Base-by-base conservation (phyloP, 2,329 filamentous ascomycete species). In the Exophiala viscosa region DNA sequence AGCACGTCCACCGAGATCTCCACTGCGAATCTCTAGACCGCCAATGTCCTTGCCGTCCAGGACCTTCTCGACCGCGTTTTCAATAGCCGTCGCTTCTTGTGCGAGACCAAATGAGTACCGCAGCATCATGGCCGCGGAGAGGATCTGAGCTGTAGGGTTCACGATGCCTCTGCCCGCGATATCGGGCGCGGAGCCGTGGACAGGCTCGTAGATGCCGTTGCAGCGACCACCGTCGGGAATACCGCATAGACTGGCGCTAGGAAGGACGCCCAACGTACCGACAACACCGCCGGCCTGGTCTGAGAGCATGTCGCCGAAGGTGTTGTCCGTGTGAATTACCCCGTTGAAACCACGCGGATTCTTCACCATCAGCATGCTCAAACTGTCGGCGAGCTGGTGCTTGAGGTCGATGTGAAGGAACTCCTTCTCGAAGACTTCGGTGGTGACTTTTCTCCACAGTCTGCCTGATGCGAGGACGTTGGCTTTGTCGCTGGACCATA, bases 221-320 rank as follows among this genome's bases (percentile, higher is more conserved):
- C 82, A 79, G 55, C 76, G 65, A 18, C 77, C 81, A 1, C 84
- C 84, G 57, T 87, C 73, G 88, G 96, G 86, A 90, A 97, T 80
- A 96, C 88, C 76, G 96, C 90, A 75, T 90, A 93, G 69, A 96
- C 97, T 84, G 69, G 92, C 93, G 35, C 92, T 97, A 62, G 93
- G 93, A 35, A 93, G 96, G 47, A 99, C 85, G 72, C 93, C 93
- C 61, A 99, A 87, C 75, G 93, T 93, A 72, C 93, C 93, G 67
- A 99, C 97, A 65, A 99, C 82, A 78, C 93, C 93, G 67, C 93
- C 93, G 80, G 93, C 97, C 90, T 97, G 96, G 75, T 99, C 93
- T 68, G 92, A 97, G 62, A 99, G 84, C 81, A 99, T 99, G 77
- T 97, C 93, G 75, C 93, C 93, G 81, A 97, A 99, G 67, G 97